Percentiles rank a stretch among this genome's conserved stretches.
phyloP scores from a whole-genome alignment of 805 yeast species.

The Debaryomyces maramus region DNA sequence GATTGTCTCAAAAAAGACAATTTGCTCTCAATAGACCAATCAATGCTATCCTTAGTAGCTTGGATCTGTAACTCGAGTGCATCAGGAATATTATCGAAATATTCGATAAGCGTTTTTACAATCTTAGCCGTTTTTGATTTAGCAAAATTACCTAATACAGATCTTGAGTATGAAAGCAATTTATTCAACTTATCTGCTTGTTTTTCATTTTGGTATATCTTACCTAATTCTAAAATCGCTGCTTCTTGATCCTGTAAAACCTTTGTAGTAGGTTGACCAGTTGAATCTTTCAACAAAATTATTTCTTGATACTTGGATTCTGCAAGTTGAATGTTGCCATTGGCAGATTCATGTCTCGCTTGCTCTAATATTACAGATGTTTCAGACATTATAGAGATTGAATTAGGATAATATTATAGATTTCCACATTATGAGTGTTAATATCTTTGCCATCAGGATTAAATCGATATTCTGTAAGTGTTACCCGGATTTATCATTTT shows the following conservation, averaged over 20 bases:
- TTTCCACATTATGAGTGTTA: no score
- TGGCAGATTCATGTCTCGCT: slow-evolving; percentile 60
- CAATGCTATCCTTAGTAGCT: slow-evolving; percentile 76
- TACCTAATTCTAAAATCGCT: slow-evolving; percentile 75
- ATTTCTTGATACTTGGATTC: slow-evolving; percentile 58
- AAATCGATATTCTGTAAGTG: background rate
- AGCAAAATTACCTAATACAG: slow-evolving; percentile 75
- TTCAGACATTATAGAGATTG: slow-evolving; percentile 19
- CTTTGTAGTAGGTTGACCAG: slow-evolving; percentile 16
- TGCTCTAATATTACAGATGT: slow-evolving; percentile 40
- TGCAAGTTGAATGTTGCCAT: slow-evolving; percentile 54
- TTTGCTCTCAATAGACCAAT: slow-evolving; percentile 82
- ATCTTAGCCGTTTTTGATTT: slow-evolving; percentile 95
- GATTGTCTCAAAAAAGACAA: slow-evolving; percentile 88
- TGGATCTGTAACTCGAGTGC: slow-evolving; percentile 69
- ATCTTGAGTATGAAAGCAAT: slow-evolving; percentile 68
- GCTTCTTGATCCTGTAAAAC: slow-evolving; percentile 52
- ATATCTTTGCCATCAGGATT: slow-evolving; percentile 6
- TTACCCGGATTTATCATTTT: background rate
- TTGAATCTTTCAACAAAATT: slow-evolving; percentile 26
- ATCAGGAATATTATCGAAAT: slow-evolving; percentile 62
- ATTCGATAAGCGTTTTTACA: slow-evolving; percentile 76
- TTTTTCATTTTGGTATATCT: slow-evolving; percentile 54
- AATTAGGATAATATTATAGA: background rate
- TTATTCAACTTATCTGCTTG: slow-evolving; percentile 53